Evolutionary conservation across 2,329 filamentous ascomycete genomes (phyloP).

Genomic region (Exophiala aquamarina): DNA sequence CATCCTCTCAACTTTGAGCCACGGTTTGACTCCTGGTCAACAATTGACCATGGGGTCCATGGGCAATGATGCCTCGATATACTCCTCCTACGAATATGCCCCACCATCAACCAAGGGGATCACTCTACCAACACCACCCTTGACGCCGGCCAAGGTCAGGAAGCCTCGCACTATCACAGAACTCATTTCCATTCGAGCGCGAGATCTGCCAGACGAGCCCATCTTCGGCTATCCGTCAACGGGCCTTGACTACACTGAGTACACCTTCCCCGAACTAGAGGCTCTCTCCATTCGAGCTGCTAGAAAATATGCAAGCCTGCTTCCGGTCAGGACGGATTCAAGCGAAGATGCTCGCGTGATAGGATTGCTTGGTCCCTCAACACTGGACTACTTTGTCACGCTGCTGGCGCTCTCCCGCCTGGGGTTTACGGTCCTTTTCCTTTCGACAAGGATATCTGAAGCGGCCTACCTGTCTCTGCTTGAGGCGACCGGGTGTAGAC

Average conservation of each 20-base stretch:
- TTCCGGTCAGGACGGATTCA: slow-evolving; percentile 10
- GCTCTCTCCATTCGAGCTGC: slow-evolving; percentile 10
- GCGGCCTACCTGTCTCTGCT: slow-evolving; percentile 45
- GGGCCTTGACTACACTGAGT: slow-evolving; percentile 20
- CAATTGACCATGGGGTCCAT: too few relatives aligned
- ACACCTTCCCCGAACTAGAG: slow-evolving; percentile 19
- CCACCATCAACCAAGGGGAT: too few relatives aligned
- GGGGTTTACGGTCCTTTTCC: slow-evolving; percentile 55
- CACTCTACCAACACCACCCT: slow-evolving; percentile 8
- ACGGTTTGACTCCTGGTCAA: too few relatives aligned
- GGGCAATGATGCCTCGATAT: too few relatives aligned
- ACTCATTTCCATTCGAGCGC: slow-evolving; percentile 18
- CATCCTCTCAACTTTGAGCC: too few relatives aligned
- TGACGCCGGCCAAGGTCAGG: slow-evolving; percentile 3
- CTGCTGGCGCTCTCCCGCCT: slow-evolving; percentile 53
- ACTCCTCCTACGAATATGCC: slow-evolving; percentile 1
- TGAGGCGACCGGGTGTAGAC: slow-evolving; percentile 41
- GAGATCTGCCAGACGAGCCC: slow-evolving; percentile 13
- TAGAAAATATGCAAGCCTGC: slow-evolving; percentile 1
- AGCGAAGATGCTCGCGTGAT: slow-evolving; percentile 7
- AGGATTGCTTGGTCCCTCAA: slow-evolving; percentile 19
- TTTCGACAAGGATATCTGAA: slow-evolving; percentile 55
- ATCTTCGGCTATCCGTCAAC: slow-evolving; percentile 24
- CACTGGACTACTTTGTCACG: slow-evolving; percentile 20
- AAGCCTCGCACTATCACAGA: slow-evolving; percentile 21